Conservation (phyloP, 1,139 yeast species). For the Magnusiomyces tetraspermus region DNA sequence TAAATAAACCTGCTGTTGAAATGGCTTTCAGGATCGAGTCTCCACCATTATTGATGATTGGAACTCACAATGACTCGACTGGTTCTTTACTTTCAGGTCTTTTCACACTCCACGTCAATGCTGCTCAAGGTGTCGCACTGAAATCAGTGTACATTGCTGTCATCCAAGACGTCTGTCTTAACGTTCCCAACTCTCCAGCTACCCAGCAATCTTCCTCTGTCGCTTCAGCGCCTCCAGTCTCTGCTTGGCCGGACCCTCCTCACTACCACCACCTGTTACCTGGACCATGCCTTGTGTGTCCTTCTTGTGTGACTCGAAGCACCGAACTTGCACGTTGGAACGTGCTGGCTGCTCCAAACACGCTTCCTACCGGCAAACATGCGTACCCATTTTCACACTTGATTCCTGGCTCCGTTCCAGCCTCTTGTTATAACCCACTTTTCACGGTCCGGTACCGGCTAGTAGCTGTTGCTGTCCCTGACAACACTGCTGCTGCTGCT, state of each 20-base stretch:
- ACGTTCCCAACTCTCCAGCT: constrained; percentile 13
- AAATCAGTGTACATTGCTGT: constrained; percentile 54
- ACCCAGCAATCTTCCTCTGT: background rate
- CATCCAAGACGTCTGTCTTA: constrained; percentile 49
- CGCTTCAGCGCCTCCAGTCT: background rate
- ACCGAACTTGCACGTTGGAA: constrained; percentile 83
- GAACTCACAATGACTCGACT: constrained; percentile 64
- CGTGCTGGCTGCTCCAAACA: constrained; percentile 49
- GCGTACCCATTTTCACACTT: constrained; percentile 92
- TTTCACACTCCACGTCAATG: constrained; percentile 30
- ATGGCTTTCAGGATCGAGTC: constrained; percentile 66
- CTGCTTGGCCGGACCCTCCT: background rate
- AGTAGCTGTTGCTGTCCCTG: constrained; percentile 51
- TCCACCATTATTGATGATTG: constrained; percentile 84
- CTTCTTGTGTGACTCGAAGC: constrained; percentile 40
- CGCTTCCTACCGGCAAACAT: constrained; percentile 55
- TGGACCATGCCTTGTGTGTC: background rate
- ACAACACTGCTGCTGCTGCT: constrained; percentile 23
- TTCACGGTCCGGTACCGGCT: constrained; percentile 62
- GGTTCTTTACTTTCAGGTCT: constrained; percentile 84
- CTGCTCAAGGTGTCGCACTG: constrained; percentile 32
- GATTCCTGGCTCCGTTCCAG: constrained; percentile 84
- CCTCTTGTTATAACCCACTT: constrained; percentile 52
- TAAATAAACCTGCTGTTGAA: constrained; percentile 29
- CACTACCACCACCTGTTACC: constrained; percentile 1